Percentiles rank a stretch among this genome's conserved stretches.
Conservation (phyloP, 192 early-diverging fungal genomes). For the Fimicolochytrium jonesii region DNA sequence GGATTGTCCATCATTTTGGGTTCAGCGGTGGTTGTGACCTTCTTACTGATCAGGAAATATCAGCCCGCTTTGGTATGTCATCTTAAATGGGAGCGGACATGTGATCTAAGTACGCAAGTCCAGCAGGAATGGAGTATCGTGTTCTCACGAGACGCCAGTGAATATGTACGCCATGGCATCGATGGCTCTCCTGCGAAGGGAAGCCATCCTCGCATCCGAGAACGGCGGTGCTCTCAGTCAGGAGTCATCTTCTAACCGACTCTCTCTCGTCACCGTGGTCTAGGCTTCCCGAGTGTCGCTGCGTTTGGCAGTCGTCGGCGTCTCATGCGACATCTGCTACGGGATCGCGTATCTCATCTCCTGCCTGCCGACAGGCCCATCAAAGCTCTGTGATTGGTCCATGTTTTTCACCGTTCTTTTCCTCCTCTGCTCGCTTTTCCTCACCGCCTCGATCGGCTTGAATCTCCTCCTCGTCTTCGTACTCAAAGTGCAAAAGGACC, state of each 20-base stretch:
- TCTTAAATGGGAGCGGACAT: too few relatives aligned
- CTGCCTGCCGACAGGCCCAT: constrained; percentile 5
- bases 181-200: too few relatives aligned
- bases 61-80: constrained; percentile 5
- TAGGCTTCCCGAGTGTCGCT: constrained; percentile 16
- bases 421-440: constrained; percentile 12
- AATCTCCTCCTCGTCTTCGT: constrained; percentile 21
- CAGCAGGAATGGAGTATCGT: too few relatives aligned
- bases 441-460: constrained; percentile 14
- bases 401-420: constrained; percentile 11
- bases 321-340: constrained; percentile 2
- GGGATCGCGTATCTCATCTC: constrained; percentile 1
- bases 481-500: not conserved
- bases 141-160: too few relatives aligned
- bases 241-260: too few relatives aligned
- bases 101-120: too few relatives aligned
- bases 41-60: constrained; percentile 4
- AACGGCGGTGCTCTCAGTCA: too few relatives aligned
- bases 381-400: constrained; percentile 1
- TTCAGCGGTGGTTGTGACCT: not conserved
- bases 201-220: too few relatives aligned
- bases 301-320: not conserved
- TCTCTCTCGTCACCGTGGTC: too few relatives aligned
- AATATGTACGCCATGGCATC: too few relatives aligned
- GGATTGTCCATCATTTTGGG: not conserved